Conservation (phyloP, 805 yeast genomes). For the Tetrapisispora phaffii region DNA sequence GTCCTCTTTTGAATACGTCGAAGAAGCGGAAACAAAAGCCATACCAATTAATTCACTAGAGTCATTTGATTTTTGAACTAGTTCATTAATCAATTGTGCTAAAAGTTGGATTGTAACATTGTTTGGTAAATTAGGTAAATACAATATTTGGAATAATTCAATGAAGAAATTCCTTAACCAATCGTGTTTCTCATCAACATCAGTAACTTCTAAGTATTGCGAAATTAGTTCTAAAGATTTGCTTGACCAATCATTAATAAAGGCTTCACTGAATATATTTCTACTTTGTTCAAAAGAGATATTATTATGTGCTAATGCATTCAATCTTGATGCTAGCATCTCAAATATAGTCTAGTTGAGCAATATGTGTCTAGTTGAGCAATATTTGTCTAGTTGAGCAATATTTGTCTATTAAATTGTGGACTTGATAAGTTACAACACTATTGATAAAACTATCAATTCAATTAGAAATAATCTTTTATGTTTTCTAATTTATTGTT, state of each 20-base stretch:
- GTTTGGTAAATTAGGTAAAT: slow-evolving; percentile 1
- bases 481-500: no score
- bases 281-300: neutral
- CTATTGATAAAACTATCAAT: no score
- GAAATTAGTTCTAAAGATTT: neutral
- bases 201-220: neutral
- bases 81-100: slow-evolving; percentile 7
- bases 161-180: slow-evolving; percentile 18
- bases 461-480: no score
- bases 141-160: slow-evolving; percentile 12
- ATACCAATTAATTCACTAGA: slow-evolving; percentile 12
- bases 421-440: no score
- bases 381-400: no score
- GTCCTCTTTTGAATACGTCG: slow-evolving; percentile 8
- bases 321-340: slow-evolving; percentile 1
- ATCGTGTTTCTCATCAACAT: slow-evolving; percentile 6
- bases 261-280: slow-evolving; percentile 8
- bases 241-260: slow-evolving; percentile 10
- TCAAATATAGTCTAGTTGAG: no score
- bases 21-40: slow-evolving; percentile 14
- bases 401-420: no score
- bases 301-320: neutral
- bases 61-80: slow-evolving; percentile 1
- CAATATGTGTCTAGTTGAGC: neutral
- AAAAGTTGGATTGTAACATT: slow-evolving; percentile 1